Base-by-base conservation (phyloP, 1,284 basidiomycete species). In the Ganoderma lingzhi region DNA sequence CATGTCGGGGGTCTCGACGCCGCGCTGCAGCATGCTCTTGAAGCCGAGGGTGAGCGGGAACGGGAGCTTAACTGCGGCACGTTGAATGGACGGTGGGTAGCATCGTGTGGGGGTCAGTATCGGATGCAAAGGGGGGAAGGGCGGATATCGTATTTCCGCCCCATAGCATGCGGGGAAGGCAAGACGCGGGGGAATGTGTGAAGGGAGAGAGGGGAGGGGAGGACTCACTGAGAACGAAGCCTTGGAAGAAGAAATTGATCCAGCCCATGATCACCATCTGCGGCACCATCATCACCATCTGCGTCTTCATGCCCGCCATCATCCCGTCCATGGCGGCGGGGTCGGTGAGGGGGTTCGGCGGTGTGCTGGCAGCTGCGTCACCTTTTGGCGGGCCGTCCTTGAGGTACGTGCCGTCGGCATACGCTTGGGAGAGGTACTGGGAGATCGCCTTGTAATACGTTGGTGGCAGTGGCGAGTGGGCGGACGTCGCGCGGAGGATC, bases 221-320 rank as follows among this genome's bases (percentile, higher is more conserved):
- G 64, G 61, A 90, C 96, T 81, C 80, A 98, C 97, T 98, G 70
- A 98, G 88, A 64, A 99, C 94, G 80, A 99, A 99, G 42, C 97
- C 97, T 74, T 96, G 94, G 84, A 99, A 99, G 90, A 99, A 99
- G 81, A 97, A 97, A 82, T 97, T 98, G 85, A 99, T 98, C 95
- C 98, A 99, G 72, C 97, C 97, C 98, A 99, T 99, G 76, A 99
- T 97, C 73, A 99, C 87, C 92, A 99, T 99, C 82, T 98, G 96
- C 10, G 95, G 96, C 9, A 97, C 93, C 95, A 95, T 95, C 92
- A 97, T 97, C 65, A 99, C 96, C 86, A 96, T 96, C 83, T 99
- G 97, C 63, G 97, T 98, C 86, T 99, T 99, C 93, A 99, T 95
- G 63, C 95, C 95, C 39, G 96, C 90, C 96, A 99, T 98, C 96